Base-by-base conservation (phyloP, 2,329 filamentous ascomycete genomes). In the Lasiodiplodia hormozganensis region DNA sequence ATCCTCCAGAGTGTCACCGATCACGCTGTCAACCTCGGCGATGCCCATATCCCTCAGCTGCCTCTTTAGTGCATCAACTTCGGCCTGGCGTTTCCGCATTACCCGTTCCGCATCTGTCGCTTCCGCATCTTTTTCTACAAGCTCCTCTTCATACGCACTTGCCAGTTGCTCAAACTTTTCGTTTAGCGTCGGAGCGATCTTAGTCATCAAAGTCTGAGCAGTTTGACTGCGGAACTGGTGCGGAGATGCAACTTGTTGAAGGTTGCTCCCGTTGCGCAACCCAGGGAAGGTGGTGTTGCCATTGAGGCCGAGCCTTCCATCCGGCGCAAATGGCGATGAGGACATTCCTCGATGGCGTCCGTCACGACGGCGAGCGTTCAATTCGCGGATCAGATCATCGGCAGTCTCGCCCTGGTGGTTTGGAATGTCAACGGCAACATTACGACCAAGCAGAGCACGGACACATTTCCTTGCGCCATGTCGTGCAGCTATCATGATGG, bases 321-420 rank as follows among this genome's bases (percentile, higher is more conserved):
- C 74, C 14, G 80, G 77, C 8, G 78, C 80, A 69, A 85, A 85
- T 1, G 85, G 85, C 5, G 85, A 94, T 0, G 94, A 97, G 0
- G 94, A 97, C 7, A 92, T 85, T 70, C 92, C 88, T 14, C 89
- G 90, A 6, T 86, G 85, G 25, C 79, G 78, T 51, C 74, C 74
- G 66, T 90, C 87, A 62, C 90, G 87, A 70, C 91, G 88, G 65
- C 85, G 81, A 70, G 84, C 89, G 85, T 97, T 96, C 47, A 88
- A 81, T 65, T 85, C 83, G 76, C 92, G 90, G 73, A 97, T 93
- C 65, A 97, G 84, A 71, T 95, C 91, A 74, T 97, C 92, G 12
- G 94, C 94, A 0, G 92, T 92, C 70, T 97, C 86, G 34, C 94
- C 93, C 68, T 93, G 88, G 65, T 89, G 85, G 77, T 98, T 99